A percentile compares a stretch with the other conserved stretches of the same genome.
Evolutionary conservation across 2,329 filamentous ascomycete genomes (phyloP).

Genomic region (Diplodia scrobiculata): DNA sequence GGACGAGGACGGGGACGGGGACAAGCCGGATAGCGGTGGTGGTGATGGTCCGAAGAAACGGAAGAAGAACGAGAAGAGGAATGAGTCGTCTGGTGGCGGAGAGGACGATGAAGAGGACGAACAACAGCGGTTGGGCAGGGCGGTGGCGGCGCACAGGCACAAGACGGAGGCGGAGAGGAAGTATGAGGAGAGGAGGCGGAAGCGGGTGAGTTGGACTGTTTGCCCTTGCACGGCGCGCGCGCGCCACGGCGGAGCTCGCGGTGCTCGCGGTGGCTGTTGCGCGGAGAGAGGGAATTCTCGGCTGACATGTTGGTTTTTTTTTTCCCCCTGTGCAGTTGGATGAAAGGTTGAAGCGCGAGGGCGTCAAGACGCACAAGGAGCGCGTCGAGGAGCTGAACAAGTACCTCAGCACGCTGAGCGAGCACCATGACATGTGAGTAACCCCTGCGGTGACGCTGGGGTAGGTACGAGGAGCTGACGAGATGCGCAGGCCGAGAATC

Average conservation of each 20-base stretch:
- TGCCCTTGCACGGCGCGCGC: slow-evolving; percentile 1
- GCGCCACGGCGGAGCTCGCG: too few species aligned
- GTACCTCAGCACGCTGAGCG: slow-evolving; percentile 86
- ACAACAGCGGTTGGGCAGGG: slow-evolving; percentile 35
- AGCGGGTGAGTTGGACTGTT: slow-evolving; percentile 63
- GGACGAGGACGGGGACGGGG: slow-evolving; percentile 32
- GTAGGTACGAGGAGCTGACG: slow-evolving; percentile 31
- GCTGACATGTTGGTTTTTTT: background rate
- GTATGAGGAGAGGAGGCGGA: slow-evolving; percentile 78
- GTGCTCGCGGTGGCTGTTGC: too few species aligned
- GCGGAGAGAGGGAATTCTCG: too few species aligned
- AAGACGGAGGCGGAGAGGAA: slow-evolving; percentile 86
- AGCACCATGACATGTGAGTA: slow-evolving; percentile 91
- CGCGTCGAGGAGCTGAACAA: slow-evolving; percentile 93
- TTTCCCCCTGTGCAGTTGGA: slow-evolving; percentile 62
- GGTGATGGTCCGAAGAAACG: background rate
- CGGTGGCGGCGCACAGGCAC: slow-evolving; percentile 34
- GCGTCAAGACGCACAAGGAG: slow-evolving; percentile 95
- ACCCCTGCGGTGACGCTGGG: background rate
- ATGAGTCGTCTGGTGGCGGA: background rate
- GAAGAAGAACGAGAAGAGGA: background rate
- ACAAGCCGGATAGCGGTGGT: slow-evolving; percentile 14
- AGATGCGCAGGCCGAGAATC: slow-evolving; percentile 52
- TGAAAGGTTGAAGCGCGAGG: slow-evolving; percentile 77
- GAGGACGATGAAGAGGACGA: slow-evolving; percentile 35